A percentile compares a stretch with the other conserved stretches of the same genome.
phyloP scores from a whole-genome alignment of 306 rosid genomes.

The Ormosia emarginata region DNA sequence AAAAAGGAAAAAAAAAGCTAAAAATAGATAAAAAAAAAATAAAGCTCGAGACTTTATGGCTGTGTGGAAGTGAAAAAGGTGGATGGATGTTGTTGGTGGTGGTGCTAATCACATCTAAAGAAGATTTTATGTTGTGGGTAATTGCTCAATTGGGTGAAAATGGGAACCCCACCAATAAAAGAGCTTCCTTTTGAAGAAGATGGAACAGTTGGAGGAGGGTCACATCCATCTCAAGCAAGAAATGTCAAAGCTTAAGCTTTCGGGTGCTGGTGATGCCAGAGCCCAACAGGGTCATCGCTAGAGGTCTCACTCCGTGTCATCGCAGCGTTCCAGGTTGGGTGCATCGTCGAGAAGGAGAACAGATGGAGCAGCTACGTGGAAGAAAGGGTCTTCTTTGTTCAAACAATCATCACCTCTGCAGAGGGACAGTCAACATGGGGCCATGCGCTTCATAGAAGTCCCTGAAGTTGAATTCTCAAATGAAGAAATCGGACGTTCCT shows the following conservation, averaged over 20 bases:
- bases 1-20: no score
- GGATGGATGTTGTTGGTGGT: conserved; percentile 8
- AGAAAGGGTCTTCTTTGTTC: conserved; percentile 57
- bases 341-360: conserved; percentile 30
- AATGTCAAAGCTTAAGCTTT: conserved; percentile 67
- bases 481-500: no score
- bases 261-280: conserved; percentile 32
- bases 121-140: neutral
- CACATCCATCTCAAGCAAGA: conserved; percentile 81
- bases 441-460: no score
- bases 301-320: conserved; percentile 89
- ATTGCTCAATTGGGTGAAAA: conserved; percentile 18
- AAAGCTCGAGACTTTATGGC: no score
- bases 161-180: conserved; percentile 67
- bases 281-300: conserved; percentile 37
- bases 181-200: conserved; percentile 70
- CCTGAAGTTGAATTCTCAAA: no score
- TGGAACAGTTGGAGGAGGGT: conserved; percentile 78
- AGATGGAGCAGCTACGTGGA: conserved; percentile 39
- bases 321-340: conserved; percentile 75
- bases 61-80: neutral
- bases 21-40: no score
- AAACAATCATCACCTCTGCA: conserved; percentile 86
- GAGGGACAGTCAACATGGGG: conserved; percentile 90
- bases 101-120: conserved; percentile 12